Conservation (phyloP, 441 rosid species). For the Croton setiger region DNA sequence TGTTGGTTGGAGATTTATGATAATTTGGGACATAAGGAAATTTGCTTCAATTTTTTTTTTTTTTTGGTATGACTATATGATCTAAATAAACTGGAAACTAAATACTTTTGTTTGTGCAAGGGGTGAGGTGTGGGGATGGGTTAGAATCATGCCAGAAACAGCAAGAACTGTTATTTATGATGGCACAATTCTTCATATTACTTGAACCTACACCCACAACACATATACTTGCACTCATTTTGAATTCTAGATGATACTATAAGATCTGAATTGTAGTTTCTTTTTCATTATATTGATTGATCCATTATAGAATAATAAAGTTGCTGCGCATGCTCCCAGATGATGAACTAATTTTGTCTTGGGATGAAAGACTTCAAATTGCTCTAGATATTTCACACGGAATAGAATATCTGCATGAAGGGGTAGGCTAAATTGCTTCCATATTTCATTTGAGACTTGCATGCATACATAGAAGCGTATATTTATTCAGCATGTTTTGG, state of each 20-base stretch:
- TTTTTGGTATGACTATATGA: neutral
- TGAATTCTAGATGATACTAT: too few relatives aligned
- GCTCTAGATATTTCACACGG: slow-evolving; percentile 95
- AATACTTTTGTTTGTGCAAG: neutral
- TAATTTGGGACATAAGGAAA: neutral
- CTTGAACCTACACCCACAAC: too few relatives aligned
- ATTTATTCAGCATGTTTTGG: slow-evolving; percentile 17
- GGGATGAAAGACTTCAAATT: slow-evolving; percentile 87
- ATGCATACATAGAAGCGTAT: too few relatives aligned
- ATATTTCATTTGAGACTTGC: slow-evolving; percentile 11
- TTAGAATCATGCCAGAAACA: neutral
- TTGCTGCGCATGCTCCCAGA: slow-evolving; percentile 36
- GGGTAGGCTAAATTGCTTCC: slow-evolving; percentile 41
- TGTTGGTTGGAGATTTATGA: neutral
- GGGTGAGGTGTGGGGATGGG: too few relatives aligned
- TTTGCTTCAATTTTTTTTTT: neutral
- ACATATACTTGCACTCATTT: too few relatives aligned
- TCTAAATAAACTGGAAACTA: neutral
- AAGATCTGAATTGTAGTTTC: neutral
- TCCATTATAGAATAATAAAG: slow-evolving; percentile 5
- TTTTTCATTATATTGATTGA: neutral
- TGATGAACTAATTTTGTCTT: slow-evolving; percentile 47
- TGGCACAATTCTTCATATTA: neutral
- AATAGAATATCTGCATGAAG: slow-evolving; percentile 97
- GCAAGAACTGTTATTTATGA: neutral